These are phyloP conservation scores for Plenodomus tracheiphilus DNA, from an alignment of 2,329 filamentous ascomycete species.

Conservation along the genomic window DNA sequence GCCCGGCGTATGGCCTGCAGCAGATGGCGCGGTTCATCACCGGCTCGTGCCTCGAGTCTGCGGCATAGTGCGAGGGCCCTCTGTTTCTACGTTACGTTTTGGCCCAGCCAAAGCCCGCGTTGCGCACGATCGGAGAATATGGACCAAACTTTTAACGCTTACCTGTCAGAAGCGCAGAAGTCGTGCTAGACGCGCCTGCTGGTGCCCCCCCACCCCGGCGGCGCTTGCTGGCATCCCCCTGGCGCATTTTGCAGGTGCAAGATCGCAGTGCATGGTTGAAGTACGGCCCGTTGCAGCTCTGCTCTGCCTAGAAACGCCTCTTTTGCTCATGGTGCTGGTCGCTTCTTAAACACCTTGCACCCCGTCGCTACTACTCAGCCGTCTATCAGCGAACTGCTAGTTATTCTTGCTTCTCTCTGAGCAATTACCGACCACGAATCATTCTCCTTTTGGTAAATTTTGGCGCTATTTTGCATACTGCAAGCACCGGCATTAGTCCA, in stretches of 20 bases:
- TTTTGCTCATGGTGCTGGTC: conserved; percentile 21
- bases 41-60: conserved; percentile 43
- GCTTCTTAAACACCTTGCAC: conserved; percentile 36
- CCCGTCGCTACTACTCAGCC: conserved; percentile 28
- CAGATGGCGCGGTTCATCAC: conserved; percentile 35
- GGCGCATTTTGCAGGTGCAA: conserved; percentile 30
- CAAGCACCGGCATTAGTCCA: conserved; percentile 3
- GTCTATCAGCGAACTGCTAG: conserved; percentile 33
- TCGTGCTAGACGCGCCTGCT: conserved; percentile 35
- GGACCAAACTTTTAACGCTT: conserved; percentile 42
- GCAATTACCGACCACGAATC: conserved; percentile 18
- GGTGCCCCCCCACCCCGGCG: conserved; percentile 30
- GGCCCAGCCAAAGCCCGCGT: conserved; percentile 27
- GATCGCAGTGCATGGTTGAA: conserved; percentile 38
- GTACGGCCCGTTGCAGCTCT: conserved; percentile 48
- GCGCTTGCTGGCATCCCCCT: conserved; percentile 34
- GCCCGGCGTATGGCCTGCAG: conserved; percentile 24
- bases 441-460: conserved; percentile 20
- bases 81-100: conserved; percentile 29
- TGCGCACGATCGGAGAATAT: conserved; percentile 44
- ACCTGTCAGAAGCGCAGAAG: conserved; percentile 42
- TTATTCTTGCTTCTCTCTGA: conserved; percentile 34
- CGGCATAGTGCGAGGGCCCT: conserved; percentile 31
- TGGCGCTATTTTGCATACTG: conserved; percentile 13
- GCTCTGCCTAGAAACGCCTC: conserved; percentile 40